Evolutionary conservation across 2,329 filamentous ascomycete genomes (phyloP).

Genomic region (Lachnellula occidentalis): DNA sequence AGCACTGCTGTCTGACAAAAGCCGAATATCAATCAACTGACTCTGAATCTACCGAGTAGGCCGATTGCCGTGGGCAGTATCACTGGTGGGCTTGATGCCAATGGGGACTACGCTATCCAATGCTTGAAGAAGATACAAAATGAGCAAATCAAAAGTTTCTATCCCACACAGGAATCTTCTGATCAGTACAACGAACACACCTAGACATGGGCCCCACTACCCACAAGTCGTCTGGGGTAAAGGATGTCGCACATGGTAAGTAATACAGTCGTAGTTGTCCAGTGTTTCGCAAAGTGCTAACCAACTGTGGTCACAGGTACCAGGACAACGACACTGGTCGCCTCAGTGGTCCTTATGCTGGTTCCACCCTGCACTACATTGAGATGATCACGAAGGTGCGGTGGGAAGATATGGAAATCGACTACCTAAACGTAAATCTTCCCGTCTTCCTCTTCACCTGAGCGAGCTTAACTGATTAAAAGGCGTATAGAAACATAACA

Average conservation of each 20-base stretch:
- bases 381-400: constrained; percentile 36
- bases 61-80: no score
- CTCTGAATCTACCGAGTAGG: no score
- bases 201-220: constrained; percentile 45
- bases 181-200: constrained; percentile 47
- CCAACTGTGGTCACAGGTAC: no score
- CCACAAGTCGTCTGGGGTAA: constrained; percentile 46
- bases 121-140: constrained; percentile 35
- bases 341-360: constrained; percentile 45
- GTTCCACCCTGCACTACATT: constrained; percentile 44
- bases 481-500: no score
- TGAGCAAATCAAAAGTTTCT: constrained; percentile 43
- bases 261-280: constrained; percentile 11
- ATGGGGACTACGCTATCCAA: constrained; percentile 22
- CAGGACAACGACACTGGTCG: constrained; percentile 40
- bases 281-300: no score
- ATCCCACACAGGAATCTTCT: constrained; percentile 41
- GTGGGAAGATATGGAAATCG: constrained; percentile 42
- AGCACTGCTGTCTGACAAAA: no score
- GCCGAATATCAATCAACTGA: no score
- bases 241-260: constrained; percentile 29
- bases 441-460: no score
- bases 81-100: constrained; percentile 15
- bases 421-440: constrained; percentile 27
- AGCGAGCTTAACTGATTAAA: no score